Evolutionary conservation across 2,329 filamentous ascomycete genomes (phyloP).

Genomic region (Rutstroemia sydowiana): DNA sequence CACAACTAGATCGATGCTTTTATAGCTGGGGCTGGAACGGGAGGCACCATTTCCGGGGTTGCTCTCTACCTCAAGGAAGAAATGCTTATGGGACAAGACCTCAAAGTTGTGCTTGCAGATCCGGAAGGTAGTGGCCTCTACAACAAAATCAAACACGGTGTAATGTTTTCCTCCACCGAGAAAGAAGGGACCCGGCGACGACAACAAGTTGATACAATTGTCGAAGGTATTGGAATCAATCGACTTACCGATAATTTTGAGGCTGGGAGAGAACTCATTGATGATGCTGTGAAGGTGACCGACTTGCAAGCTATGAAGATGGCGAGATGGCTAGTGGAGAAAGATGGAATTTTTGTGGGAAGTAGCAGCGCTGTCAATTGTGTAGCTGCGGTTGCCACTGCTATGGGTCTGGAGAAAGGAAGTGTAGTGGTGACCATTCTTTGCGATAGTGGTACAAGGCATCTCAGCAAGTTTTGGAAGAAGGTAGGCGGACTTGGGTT

Average conservation of each 20-base stretch:
- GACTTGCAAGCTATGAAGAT: slow-evolving; percentile 86
- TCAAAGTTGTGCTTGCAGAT: slow-evolving; percentile 79
- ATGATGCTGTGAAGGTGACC: slow-evolving; percentile 82
- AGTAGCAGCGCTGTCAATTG: slow-evolving; percentile 97
- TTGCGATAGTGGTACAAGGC: slow-evolving; percentile 75
- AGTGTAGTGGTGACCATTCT: slow-evolving; percentile 70
- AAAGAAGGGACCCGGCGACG: slow-evolving; percentile 82
- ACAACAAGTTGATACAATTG: slow-evolving; percentile 89
- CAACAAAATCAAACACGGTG: slow-evolving; percentile 85
- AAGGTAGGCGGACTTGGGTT: slow-evolving; percentile 61
- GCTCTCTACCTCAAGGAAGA: slow-evolving; percentile 72
- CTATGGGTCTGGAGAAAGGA: slow-evolving; percentile 53
- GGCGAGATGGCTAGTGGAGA: slow-evolving; percentile 94
- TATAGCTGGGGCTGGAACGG: slow-evolving; percentile 87
- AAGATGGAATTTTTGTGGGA: slow-evolving; percentile 89
- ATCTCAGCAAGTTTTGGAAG: slow-evolving; percentile 82
- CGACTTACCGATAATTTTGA: slow-evolving; percentile 92
- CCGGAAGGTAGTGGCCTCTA: slow-evolving; percentile 90
- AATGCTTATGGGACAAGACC: slow-evolving; percentile 23
- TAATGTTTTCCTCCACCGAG: slow-evolving; percentile 90
- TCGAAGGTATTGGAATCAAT: slow-evolving; percentile 94
- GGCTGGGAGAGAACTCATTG: slow-evolving; percentile 74
- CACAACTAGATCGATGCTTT: slow-evolving; percentile 64
- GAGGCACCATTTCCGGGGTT: slow-evolving; percentile 86
- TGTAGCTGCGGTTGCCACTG: slow-evolving; percentile 66